phyloP scores from a whole-genome alignment of 2,329 filamentous ascomycete genomes.

The Macrophomina phaseolina region DNA sequence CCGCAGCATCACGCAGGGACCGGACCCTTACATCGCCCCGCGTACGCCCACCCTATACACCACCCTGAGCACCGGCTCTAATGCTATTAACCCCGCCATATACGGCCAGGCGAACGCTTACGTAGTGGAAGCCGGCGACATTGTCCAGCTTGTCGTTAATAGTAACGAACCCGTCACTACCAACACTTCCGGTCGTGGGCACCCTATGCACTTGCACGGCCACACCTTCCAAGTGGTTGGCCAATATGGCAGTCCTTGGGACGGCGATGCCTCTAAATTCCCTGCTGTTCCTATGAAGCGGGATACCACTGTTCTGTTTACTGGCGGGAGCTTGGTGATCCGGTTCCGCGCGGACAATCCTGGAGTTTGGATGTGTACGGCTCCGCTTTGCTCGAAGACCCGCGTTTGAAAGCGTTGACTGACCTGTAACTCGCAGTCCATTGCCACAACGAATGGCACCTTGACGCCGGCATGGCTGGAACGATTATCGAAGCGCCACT shows the following conservation, averaged over 20 bases:
- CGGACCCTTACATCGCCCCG: constrained; percentile 68
- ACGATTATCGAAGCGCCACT: constrained; percentile 40
- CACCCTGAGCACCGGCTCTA: constrained; percentile 61
- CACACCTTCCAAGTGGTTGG: constrained; percentile 70
- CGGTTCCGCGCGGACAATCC: constrained; percentile 64
- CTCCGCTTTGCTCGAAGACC: not conserved
- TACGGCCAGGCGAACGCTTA: constrained; percentile 62
- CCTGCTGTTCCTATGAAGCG: constrained; percentile 66
- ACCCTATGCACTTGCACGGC: constrained; percentile 57
- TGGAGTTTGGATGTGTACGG: constrained; percentile 55
- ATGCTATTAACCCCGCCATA: constrained; percentile 62
- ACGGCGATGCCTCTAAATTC: constrained; percentile 55
- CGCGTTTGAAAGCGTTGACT: constrained; percentile 47
- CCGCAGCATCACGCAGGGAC: constrained; percentile 51
- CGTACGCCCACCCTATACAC: constrained; percentile 75
- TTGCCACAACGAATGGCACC: constrained; percentile 71
- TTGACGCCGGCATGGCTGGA: constrained; percentile 39
- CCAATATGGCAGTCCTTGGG: constrained; percentile 50
- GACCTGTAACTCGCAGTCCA: constrained; percentile 65
- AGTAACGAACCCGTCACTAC: constrained; percentile 30
- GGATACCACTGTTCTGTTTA: constrained; percentile 68
- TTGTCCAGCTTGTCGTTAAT: constrained; percentile 32
- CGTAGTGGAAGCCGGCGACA: constrained; percentile 40
- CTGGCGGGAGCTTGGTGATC: constrained; percentile 70
- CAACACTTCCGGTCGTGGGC: constrained; percentile 30